Evolutionary conservation across 1,139 yeast genomes (phyloP).

Genomic region (Pichia sp.): DNA sequence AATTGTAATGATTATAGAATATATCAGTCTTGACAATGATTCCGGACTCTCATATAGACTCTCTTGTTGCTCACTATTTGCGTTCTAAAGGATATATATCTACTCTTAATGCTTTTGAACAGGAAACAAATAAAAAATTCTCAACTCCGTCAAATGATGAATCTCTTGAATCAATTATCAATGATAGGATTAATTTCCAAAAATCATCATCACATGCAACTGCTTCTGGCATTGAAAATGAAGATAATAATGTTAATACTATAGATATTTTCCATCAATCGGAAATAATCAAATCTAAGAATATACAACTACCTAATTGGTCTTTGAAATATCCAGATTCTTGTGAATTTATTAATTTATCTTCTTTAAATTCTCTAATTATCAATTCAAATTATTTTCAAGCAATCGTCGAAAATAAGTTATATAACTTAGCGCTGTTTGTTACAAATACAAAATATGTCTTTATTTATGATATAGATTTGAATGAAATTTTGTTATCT

Average conservation of each 20-base stretch:
- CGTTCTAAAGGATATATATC: constrained; percentile 38
- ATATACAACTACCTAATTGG: constrained; percentile 21
- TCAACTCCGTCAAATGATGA: constrained; percentile 32
- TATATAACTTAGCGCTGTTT: constrained; percentile 20
- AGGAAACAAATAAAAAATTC: constrained; percentile 25
- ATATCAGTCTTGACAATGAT: background rate
- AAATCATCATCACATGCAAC: constrained; percentile 18
- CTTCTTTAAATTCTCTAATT: constrained; percentile 20
- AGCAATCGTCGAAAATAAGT: constrained; percentile 10
- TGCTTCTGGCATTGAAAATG: constrained; percentile 17
- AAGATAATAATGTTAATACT: constrained; percentile 6
- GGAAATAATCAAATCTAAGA: constrained; percentile 15
- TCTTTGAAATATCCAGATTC: constrained; percentile 20
- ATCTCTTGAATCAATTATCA: constrained; percentile 43
- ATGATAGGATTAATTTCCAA: constrained; percentile 42
- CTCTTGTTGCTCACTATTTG: constrained; percentile 52
- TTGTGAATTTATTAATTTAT: constrained; percentile 13
- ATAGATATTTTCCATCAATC: constrained; percentile 21
- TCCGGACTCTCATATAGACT: constrained; percentile 19
- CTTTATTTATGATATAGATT: constrained; percentile 22
- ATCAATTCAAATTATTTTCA: constrained; percentile 19
- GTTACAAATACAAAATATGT: constrained; percentile 24
- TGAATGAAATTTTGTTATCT: constrained; percentile 13
- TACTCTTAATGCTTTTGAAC: constrained; percentile 44
- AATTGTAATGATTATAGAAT: no score